Evolutionary conservation across 2,329 filamentous ascomycete genomes (phyloP), one percentile per base, ranked within the genome.

Genomic region (Orbilia quercus): DNA sequence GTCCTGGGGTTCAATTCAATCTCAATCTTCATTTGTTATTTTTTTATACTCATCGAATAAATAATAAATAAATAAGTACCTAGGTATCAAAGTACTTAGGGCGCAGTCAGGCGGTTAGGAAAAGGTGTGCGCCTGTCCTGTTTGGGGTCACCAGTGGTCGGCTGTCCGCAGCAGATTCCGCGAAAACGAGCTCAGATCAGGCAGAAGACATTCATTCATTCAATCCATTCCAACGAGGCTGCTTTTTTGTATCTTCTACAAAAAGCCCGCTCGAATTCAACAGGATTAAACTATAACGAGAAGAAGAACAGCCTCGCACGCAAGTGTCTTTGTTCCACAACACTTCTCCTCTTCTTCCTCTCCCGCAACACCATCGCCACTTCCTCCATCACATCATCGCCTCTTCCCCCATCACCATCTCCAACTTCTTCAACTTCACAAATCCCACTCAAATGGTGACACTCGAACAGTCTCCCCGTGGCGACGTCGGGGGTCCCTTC

Each of bases 361-460:
- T 42, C 22, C 34, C n/a, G n/a, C n/a, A 28, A 42, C 36, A 9
- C 20, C 53, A 42, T 23, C 45, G 4, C 5, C 45, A 36, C 28
- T 28, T 1, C 36, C 48, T 2, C 14, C 36, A 40, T 55, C 51
- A 20, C 42, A 36, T 1, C 28, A 31, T 6, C 23, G 5, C 4
- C 31, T 7, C 16, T 53, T 14, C 25, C 9, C 28, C 14, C 7
- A 28, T 31, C 47, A 20, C 44, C 44, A 53, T 31, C 44, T 28
- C 28, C 45, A 51, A 42, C 58, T 22, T 16, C 40, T 18, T 18
- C 20, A 12, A 18, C 5, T 18, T 14, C 1, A 58, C 38, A 7
- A 31, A 16, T 31, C 38, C 45, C 18, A 9, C 34, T 12, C 57
- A 72, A 72, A 72, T 72, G 67, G 67, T 72, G 14, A 72, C 67